Conservation (phyloP, 805 yeast genomes). For the Schwanniomyces vanrijiae region DNA sequence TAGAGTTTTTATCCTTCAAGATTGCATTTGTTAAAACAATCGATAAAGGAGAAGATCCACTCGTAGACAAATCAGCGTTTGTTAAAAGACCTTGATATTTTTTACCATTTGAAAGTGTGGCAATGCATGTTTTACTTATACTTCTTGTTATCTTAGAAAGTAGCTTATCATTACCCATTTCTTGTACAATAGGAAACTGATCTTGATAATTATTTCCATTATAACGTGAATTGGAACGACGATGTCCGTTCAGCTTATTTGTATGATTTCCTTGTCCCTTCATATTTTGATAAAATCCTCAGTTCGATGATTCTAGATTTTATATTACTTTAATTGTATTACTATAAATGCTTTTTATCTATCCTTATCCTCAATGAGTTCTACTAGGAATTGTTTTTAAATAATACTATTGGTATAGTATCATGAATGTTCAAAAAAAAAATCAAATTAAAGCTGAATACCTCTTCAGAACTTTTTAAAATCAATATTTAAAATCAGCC, state of each 20-base stretch:
- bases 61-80: slow-evolving; percentile 40
- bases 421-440: not conserved
- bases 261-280: slow-evolving; percentile 22
- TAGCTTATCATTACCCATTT: slow-evolving; percentile 47
- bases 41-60: slow-evolving; percentile 46
- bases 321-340: not conserved
- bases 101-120: slow-evolving; percentile 63
- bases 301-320: not conserved
- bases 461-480: not conserved
- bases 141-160: slow-evolving; percentile 55
- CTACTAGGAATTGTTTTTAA: not conserved
- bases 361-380: not conserved
- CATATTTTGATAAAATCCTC: slow-evolving; percentile 11
- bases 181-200: not conserved
- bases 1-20: slow-evolving; percentile 24
- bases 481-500: not conserved
- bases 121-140: slow-evolving; percentile 53
- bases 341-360: not conserved
- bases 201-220: slow-evolving; percentile 7
- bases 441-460: not conserved
- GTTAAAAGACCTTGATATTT: slow-evolving; percentile 58
- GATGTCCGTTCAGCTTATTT: slow-evolving; percentile 19
- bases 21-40: slow-evolving; percentile 56
- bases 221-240: slow-evolving; percentile 22
- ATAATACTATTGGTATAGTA: not conserved